phyloP scores from a whole-genome alignment of 306 rosid species.

The Crataegus laevigata region DNA sequence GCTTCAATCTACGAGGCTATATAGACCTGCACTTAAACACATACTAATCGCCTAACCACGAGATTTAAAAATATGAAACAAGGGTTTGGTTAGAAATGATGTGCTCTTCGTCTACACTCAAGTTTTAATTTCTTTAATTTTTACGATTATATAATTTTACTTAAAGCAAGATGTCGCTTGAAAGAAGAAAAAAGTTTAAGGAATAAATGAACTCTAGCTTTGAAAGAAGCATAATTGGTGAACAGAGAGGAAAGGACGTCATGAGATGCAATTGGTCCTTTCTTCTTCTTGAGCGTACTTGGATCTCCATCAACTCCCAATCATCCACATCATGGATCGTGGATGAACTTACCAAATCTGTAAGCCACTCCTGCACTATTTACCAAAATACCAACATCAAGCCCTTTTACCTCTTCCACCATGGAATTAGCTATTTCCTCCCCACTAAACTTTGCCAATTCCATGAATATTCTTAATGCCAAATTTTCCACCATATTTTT shows the following conservation, averaged over 20 bases:
- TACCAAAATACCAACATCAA: constrained; percentile 30
- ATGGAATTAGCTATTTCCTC: constrained; percentile 4
- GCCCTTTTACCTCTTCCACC: constrained; percentile 3
- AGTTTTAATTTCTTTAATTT: no score
- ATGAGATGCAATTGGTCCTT: constrained; percentile 36
- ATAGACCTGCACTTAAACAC: no score
- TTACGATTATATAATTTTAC: no score
- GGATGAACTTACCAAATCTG: constrained; percentile 27
- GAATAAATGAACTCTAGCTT: constrained; percentile 23
- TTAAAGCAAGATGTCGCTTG: not conserved
- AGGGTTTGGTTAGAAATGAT: no score
- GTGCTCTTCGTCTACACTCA: no score
- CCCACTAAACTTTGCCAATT: constrained; percentile 21
- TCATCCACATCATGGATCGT: constrained; percentile 43
- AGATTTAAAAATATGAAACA: no score
- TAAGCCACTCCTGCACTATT: constrained; percentile 44
- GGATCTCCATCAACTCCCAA: constrained; percentile 12
- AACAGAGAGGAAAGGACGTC: constrained; percentile 35
- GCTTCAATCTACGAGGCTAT: no score
- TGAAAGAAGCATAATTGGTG: constrained; percentile 40
- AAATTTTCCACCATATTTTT: not conserved
- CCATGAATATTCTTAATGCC: constrained; percentile 16
- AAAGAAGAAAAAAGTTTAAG: not conserved
- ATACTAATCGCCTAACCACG: no score
- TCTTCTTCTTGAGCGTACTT: constrained; percentile 37